phyloP scores from a whole-genome alignment of 2,329 filamentous ascomycete species.

The Exophiala mesophila region DNA sequence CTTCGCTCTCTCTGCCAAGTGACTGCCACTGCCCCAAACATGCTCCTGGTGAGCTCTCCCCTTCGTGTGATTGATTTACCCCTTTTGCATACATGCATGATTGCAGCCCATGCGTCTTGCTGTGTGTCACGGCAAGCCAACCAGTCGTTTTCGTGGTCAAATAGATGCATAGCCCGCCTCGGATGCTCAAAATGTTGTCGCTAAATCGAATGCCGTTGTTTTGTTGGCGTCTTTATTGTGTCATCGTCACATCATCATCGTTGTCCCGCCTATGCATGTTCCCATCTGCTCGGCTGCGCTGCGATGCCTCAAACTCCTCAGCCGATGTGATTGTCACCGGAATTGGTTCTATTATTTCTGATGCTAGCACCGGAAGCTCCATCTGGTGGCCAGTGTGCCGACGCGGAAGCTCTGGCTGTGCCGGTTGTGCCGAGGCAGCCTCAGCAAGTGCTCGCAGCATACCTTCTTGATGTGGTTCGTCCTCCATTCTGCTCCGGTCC shows the following conservation, averaged over 20 bases:
- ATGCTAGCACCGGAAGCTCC: slow-evolving; percentile 18
- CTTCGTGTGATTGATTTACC: too few relatives aligned
- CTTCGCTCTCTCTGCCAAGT: too few relatives aligned
- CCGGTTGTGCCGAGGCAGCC: slow-evolving; percentile 21
- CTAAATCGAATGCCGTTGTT: too few relatives aligned
- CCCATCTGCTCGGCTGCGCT: not conserved
- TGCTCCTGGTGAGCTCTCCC: too few relatives aligned
- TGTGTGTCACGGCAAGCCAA: too few relatives aligned
- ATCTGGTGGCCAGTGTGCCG: slow-evolving; percentile 10
- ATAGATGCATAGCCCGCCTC: too few relatives aligned
- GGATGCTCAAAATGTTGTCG: too few relatives aligned
- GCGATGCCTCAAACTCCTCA: slow-evolving; percentile 5
- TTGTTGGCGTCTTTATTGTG: too few relatives aligned
- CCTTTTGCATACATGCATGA: too few relatives aligned
- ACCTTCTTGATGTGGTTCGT: slow-evolving; percentile 21
- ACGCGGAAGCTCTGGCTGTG: slow-evolving; percentile 13
- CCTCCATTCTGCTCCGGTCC: slow-evolving; percentile 14
- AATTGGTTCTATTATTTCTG: slow-evolving; percentile 21
- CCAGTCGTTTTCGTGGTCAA: too few relatives aligned
- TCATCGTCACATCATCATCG: slow-evolving; percentile 24
- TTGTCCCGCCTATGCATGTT: slow-evolving; percentile 2
- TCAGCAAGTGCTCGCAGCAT: slow-evolving; percentile 20
- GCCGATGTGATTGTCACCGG: slow-evolving; percentile 11
- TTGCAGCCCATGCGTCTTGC: too few relatives aligned
- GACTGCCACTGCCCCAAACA: too few relatives aligned